Percentiles rank a stretch among this genome's conserved stretches.
Evolutionary conservation across 108 stramenopile genomes (phyloP).

Genomic region (Bacterosira constricta): DNA sequence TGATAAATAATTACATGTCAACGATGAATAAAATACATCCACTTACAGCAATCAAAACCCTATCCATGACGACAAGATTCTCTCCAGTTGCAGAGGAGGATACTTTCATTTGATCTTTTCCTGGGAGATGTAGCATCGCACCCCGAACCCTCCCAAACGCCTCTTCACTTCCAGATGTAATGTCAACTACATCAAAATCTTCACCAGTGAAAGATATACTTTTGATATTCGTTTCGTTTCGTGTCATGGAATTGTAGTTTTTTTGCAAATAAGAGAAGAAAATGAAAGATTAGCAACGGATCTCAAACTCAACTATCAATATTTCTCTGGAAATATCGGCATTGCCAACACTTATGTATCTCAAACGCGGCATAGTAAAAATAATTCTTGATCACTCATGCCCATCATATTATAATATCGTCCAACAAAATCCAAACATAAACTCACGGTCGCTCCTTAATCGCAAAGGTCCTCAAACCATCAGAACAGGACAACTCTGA

Average conservation of each 20-base stretch:
- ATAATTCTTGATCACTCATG: too few relatives aligned
- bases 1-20: too few relatives aligned
- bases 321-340: too few relatives aligned
- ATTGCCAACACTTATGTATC: not conserved
- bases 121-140: conserved; percentile 80
- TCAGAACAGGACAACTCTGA: conserved; percentile 17
- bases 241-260: not conserved
- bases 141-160: conserved; percentile 63
- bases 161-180: conserved; percentile 14
- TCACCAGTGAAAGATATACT: conserved; percentile 70
- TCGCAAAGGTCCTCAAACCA: conserved; percentile 31
- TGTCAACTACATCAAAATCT: conserved; percentile 74
- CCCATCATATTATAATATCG: too few relatives aligned
- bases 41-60: conserved; percentile 63
- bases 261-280: too few relatives aligned
- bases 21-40: too few relatives aligned
- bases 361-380: too few relatives aligned
- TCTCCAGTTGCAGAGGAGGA: conserved; percentile 14
- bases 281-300: too few relatives aligned
- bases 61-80: conserved; percentile 55
- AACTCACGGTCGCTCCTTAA: conserved; percentile 37
- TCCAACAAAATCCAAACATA: too few relatives aligned
- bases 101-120: conserved; percentile 77
- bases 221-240: not conserved
- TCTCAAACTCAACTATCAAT: too few relatives aligned